These are phyloP conservation scores for Colletotrichum gigasporum DNA, from an alignment of 2,329 filamentous ascomycete species.

Conservation along the genomic window DNA sequence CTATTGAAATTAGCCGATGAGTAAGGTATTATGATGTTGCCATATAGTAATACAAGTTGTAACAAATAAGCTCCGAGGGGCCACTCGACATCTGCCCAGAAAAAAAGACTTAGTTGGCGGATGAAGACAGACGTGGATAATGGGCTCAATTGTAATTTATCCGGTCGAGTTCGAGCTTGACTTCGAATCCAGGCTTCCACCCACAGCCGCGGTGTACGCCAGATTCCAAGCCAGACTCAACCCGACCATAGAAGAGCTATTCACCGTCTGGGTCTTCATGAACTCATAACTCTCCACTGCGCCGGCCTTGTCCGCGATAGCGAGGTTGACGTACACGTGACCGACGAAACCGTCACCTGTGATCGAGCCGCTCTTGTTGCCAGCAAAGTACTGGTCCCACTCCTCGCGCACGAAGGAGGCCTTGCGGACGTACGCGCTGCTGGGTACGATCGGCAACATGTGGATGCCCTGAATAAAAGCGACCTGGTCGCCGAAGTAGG, in stretches of 20 bases:
- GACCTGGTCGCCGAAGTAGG: constrained; percentile 72
- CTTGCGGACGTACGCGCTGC: constrained; percentile 69
- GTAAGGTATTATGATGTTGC: too few relatives aligned
- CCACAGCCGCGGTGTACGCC: constrained; percentile 17
- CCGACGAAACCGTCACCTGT: constrained; percentile 79
- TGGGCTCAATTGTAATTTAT: too few relatives aligned
- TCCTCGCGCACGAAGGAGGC: constrained; percentile 75
- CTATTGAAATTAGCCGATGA: too few relatives aligned
- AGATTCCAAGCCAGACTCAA: constrained; percentile 17
- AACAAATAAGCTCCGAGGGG: too few relatives aligned
- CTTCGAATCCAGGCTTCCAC: constrained; percentile 6
- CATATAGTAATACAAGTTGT: too few relatives aligned
- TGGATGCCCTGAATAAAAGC: constrained; percentile 73
- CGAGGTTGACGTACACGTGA: constrained; percentile 78
- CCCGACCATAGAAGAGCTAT: background rate
- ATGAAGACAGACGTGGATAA: too few relatives aligned
- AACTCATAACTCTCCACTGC: constrained; percentile 23
- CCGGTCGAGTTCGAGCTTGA: background rate
- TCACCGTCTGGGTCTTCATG: constrained; percentile 6
- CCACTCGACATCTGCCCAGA: too few relatives aligned
- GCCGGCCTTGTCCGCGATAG: constrained; percentile 63
- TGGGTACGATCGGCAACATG: constrained; percentile 75
- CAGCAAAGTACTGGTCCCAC: constrained; percentile 59
- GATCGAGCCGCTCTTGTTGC: constrained; percentile 62
- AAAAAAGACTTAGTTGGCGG: too few relatives aligned